phyloP scores from a whole-genome alignment of 306 rosid species.

The Cucurbita argyrosperma region DNA sequence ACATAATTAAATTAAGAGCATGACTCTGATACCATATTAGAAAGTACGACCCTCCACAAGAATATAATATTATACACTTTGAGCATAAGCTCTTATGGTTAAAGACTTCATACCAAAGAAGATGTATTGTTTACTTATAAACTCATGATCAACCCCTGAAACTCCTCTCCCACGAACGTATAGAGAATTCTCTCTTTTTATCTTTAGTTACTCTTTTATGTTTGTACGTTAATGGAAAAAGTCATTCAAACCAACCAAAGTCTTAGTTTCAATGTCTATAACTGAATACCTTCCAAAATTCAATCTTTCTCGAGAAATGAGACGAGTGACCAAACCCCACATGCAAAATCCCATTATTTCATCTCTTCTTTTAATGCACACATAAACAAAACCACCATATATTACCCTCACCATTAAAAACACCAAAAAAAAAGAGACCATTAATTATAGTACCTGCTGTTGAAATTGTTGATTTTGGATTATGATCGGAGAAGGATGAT shows the following conservation, averaged over 20 bases:
- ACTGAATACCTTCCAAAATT: constrained; percentile 6
- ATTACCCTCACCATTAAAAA: too few relatives aligned
- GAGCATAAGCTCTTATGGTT: too few relatives aligned
- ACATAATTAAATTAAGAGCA: too few relatives aligned
- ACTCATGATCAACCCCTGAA: too few relatives aligned
- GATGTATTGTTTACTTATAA: too few relatives aligned
- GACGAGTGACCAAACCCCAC: background rate
- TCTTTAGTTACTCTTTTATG: background rate
- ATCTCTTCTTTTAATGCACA: background rate
- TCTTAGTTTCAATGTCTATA: background rate
- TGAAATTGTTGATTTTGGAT: constrained; percentile 61
- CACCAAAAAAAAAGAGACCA: too few relatives aligned
- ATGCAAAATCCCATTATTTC: background rate
- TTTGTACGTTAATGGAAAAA: background rate
- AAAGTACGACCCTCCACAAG: too few relatives aligned
- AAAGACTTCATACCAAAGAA: too few relatives aligned
- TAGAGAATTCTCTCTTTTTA: background rate
- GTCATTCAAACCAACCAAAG: background rate
- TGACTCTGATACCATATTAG: too few relatives aligned
- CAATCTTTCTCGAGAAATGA: constrained; percentile 6
- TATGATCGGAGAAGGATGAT: constrained; percentile 39
- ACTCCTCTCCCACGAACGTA: background rate
- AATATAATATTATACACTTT: too few relatives aligned
- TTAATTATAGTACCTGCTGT: constrained; percentile 27
- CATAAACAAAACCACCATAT: background rate